phyloP scores from a whole-genome alignment of 2,329 filamentous ascomycete species.

The Xylariaceae sp. region DNA sequence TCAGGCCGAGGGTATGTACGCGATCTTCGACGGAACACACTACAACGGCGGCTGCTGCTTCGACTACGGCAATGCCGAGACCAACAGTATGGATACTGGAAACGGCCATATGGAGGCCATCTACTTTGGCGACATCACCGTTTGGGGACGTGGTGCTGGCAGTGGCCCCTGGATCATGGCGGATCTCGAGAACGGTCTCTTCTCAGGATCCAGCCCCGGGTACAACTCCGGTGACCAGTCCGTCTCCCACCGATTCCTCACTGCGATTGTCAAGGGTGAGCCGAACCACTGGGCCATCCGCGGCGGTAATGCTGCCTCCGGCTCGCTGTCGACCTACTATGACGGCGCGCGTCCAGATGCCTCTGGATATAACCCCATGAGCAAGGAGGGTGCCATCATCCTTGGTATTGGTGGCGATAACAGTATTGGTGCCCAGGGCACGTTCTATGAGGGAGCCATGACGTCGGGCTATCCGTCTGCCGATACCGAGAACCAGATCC shows the following conservation, averaged over 20 bases:
- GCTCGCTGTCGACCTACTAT: conserved; percentile 54
- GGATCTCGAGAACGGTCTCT: conserved; percentile 62
- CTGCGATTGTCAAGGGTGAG: conserved; percentile 51
- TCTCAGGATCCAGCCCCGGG: conserved; percentile 45
- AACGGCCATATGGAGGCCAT: conserved; percentile 65
- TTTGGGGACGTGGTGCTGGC: conserved; percentile 53
- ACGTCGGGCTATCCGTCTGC: conserved; percentile 57
- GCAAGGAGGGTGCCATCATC: conserved; percentile 59
- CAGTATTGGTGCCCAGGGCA: conserved; percentile 54
- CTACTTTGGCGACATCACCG: conserved; percentile 53
- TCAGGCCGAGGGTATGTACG: conserved; percentile 54
- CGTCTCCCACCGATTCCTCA: conserved; percentile 52
- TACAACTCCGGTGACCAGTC: conserved; percentile 50
- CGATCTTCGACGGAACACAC: conserved; percentile 54
- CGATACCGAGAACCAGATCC: conserved; percentile 51
- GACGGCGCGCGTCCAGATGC: conserved; percentile 47
- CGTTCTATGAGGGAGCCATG: conserved; percentile 62
- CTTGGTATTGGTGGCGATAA: conserved; percentile 64
- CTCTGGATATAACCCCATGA: conserved; percentile 56
- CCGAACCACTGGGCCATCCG: conserved; percentile 55
- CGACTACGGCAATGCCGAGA: conserved; percentile 55
- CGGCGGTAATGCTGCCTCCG: conserved; percentile 51
- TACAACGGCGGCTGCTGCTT: conserved; percentile 54
- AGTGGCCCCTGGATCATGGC: conserved; percentile 64
- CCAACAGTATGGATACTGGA: conserved; percentile 48